Evolutionary conservation across 768 basidiomycete genomes (phyloP).

Genomic region (Termitomyces sp.): DNA sequence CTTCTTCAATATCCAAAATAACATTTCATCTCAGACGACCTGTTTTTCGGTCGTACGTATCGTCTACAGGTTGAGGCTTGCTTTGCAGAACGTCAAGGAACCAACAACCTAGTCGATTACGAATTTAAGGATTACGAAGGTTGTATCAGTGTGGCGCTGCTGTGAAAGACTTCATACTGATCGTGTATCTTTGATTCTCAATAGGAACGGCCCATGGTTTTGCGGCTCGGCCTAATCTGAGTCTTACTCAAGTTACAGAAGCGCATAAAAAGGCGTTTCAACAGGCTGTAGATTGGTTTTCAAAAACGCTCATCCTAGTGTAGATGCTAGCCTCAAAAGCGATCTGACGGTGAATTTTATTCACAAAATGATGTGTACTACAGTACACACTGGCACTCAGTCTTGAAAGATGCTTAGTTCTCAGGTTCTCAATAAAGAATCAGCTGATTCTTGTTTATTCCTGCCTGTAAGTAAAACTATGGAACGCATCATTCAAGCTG

Average conservation of each 20-base stretch:
- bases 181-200: neutral
- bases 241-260: conserved; percentile 18
- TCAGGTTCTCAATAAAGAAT: neutral
- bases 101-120: conserved; percentile 15
- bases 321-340: neutral
- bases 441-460: neutral
- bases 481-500: too few relatives aligned
- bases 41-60: conserved; percentile 12
- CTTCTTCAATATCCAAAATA: neutral
- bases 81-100: conserved; percentile 16
- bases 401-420: neutral
- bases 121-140: conserved; percentile 20
- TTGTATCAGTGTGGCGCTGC: neutral
- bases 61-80: conserved; percentile 15
- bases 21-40: conserved; percentile 11
- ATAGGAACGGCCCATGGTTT: conserved; percentile 22
- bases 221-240: conserved; percentile 18
- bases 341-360: neutral
- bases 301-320: conserved; percentile 6
- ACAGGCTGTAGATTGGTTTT: conserved; percentile 19
- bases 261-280: conserved; percentile 20
- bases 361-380: neutral
- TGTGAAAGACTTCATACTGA: neutral
- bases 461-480: neutral
- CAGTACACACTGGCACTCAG: neutral